Conservation (phyloP, 2,329 filamentous ascomycete genomes). For the Gremmenia infestans region DNA sequence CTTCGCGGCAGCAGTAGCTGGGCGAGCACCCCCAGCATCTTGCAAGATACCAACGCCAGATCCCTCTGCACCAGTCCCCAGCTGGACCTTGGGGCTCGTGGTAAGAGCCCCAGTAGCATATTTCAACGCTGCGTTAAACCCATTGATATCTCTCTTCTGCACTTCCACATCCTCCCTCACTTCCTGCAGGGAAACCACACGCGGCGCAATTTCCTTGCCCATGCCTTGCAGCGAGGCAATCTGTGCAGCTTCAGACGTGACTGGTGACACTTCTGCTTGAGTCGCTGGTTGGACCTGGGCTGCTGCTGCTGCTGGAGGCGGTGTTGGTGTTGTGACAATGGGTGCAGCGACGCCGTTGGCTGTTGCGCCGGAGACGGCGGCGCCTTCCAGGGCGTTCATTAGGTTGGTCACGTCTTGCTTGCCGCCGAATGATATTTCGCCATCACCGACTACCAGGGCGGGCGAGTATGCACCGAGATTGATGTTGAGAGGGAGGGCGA, state of each 20-base stretch:
- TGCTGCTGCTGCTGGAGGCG: slow-evolving; percentile 17
- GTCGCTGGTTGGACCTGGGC: slow-evolving; percentile 6
- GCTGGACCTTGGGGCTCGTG: slow-evolving; percentile 36
- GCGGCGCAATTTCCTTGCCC: slow-evolving; percentile 45
- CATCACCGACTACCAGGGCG: slow-evolving; percentile 35
- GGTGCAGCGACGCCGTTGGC: slow-evolving; percentile 29
- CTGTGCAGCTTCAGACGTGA: slow-evolving; percentile 30
- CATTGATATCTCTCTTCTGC: slow-evolving; percentile 35
- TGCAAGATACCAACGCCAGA: slow-evolving; percentile 38
- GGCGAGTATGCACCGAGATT: slow-evolving; percentile 18
- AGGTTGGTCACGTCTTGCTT: slow-evolving; percentile 41
- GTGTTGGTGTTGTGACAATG: slow-evolving; percentile 25
- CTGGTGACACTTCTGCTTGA: slow-evolving; percentile 11
- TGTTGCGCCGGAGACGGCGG: slow-evolving; percentile 38
- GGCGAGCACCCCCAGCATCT: slow-evolving; percentile 12
- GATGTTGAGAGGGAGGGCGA: slow-evolving; percentile 26
- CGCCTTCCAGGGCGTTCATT: slow-evolving; percentile 44
- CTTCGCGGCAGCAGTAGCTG: slow-evolving; percentile 3
- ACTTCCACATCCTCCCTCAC: not conserved
- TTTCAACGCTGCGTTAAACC: slow-evolving; percentile 38
- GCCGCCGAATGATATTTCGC: slow-evolving; percentile 45
- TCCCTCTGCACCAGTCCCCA: slow-evolving; percentile 37
- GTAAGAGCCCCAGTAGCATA: slow-evolving; percentile 37
- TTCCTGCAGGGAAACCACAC: slow-evolving; percentile 23
- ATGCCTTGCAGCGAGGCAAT: slow-evolving; percentile 43